Conservation (phyloP, 192 early-diverging fungal genomes). For the Coemansia umbellata region DNA sequence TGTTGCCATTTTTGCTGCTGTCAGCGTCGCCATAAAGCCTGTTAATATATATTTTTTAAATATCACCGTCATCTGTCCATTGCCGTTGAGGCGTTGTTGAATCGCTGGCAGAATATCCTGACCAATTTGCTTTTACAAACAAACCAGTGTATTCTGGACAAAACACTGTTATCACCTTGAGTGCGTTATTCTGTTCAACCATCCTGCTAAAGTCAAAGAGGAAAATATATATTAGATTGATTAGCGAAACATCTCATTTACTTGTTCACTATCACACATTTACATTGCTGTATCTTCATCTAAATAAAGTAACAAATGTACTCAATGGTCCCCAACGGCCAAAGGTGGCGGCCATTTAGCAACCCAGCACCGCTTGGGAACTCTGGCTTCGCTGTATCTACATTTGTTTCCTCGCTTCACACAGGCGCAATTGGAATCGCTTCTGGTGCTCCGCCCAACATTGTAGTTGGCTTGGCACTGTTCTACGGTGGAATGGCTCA, state of each 20-base stretch:
- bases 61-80: no score
- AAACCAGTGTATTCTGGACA: no score
- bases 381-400: constrained; percentile 41
- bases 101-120: no score
- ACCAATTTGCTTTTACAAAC: no score
- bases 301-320: constrained; percentile 15
- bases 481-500: constrained; percentile 42
- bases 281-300: background rate
- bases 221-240: constrained; percentile 1
- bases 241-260: constrained; percentile 2
- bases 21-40: no score
- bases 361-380: constrained; percentile 43
- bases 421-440: constrained; percentile 33
- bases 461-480: constrained; percentile 33
- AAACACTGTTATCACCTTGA: no score
- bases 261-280: background rate
- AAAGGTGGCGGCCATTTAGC: constrained; percentile 24
- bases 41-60: no score
- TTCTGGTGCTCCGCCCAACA: constrained; percentile 31
- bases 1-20: no score
- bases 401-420: constrained; percentile 30
- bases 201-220: no score
- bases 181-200: no score
- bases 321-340: constrained; percentile 12
- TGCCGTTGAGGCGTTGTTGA: no score